Evolutionary conservation across 805 yeast genomes (phyloP), one percentile per base, ranked within the genome.

Genomic region (Hanseniaspora nectarophila): DNA sequence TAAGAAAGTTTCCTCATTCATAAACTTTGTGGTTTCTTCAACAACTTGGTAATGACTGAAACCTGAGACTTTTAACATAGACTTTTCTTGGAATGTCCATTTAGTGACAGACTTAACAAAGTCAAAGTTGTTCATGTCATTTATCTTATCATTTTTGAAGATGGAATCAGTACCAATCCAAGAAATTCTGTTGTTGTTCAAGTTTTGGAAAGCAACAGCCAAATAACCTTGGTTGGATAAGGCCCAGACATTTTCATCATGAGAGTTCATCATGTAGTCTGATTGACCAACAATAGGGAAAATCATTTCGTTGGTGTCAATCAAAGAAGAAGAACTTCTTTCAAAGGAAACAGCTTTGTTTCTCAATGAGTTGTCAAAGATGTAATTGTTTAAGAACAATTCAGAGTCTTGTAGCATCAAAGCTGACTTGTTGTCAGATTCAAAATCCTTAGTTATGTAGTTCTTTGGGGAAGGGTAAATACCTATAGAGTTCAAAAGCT

Each of bases 401-500:
- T 52, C 54, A 5, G 53, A 29, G 5, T 43, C 56, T 8, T 66
- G 53, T 1, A 57, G 34, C 7, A 54, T 55, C 28, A 67, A 54
- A 7, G 43, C 13, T 7, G 31, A 28, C 8, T 39, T 23, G 13
- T 12, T 35, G 21, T 45, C 51, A 54, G 65, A 62, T 68, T 86
- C 86, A 64, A 83, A 81, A 65, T 88, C 95, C 7, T 73, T 64
- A 42, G 82, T 68, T 51, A 70, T 65, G 63, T 77, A 80, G 47
- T 78, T 81, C 62, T 78, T 83, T 54, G 95, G 94, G 45, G 92
- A 76, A 54, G 96, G 85, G 60, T 72, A 77, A 48, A 92, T 80
- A 31, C 96, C 98, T 57, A 89, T 67, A 63, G 89, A 87, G 60
- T 80, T 77, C 57, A 86, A 74, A 60, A 83, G 81, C 2, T 75